These are phyloP conservation scores for Nymphaea thermarum DNA, from an alignment of 164 flowering plant species.

Conservation along the genomic window DNA sequence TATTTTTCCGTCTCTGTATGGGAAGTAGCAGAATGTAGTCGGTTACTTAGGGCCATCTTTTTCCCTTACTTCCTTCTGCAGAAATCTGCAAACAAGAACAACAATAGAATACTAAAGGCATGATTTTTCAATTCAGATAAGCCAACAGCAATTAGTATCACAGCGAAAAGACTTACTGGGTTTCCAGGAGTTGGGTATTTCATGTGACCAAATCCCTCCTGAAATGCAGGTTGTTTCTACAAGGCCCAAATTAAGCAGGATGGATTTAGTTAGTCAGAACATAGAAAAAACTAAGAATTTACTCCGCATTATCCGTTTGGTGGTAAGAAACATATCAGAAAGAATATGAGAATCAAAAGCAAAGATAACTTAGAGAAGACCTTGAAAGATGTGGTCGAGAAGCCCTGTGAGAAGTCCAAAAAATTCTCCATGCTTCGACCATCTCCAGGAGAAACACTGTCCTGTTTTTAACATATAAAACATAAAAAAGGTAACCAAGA, in stretches of 20 bases:
- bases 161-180: constrained; percentile 4
- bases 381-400: constrained; percentile 41
- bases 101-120: too few species aligned
- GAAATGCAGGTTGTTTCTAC: constrained; percentile 38
- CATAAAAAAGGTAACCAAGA: constrained; percentile 1
- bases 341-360: not conserved
- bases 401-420: constrained; percentile 47
- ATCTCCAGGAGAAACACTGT: constrained; percentile 16
- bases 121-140: too few species aligned
- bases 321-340: too few species aligned
- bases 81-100: too few species aligned
- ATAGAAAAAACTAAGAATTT: not conserved
- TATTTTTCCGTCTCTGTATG: too few species aligned
- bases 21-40: too few species aligned
- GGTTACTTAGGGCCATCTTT: too few species aligned
- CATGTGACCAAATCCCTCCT: constrained; percentile 32
- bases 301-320: too few species aligned
- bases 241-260: constrained; percentile 2
- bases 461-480: constrained; percentile 18
- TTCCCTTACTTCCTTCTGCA: too few species aligned
- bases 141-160: too few species aligned
- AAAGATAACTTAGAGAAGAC: constrained; percentile 14
- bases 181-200: constrained; percentile 32
- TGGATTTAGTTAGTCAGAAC: not conserved
- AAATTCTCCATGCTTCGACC: constrained; percentile 30